A percentile compares a stretch with the other conserved stretches of the same genome.
Evolutionary conservation across 2,329 filamentous ascomycete species (phyloP).

Genomic region (Trichoderma brevicompactum): DNA sequence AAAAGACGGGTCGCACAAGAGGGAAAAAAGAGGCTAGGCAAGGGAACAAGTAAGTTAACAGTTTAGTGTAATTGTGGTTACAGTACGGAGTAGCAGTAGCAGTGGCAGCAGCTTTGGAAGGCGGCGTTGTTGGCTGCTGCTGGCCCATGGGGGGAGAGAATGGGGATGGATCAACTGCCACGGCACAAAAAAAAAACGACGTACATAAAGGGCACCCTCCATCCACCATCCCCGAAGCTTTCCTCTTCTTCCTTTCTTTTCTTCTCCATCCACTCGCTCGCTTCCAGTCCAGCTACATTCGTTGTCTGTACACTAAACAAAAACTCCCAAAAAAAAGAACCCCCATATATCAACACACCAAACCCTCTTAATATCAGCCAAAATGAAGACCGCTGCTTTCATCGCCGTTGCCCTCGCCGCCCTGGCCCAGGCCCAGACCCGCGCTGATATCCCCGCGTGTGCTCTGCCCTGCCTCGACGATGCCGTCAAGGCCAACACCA

Average conservation of each 20-base stretch:
- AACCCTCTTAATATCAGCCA: constrained; percentile 34
- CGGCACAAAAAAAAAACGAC: background rate
- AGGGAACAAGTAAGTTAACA: background rate
- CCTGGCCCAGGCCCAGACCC: constrained; percentile 43
- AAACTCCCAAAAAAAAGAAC: constrained; percentile 24
- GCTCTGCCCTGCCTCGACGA: constrained; percentile 45
- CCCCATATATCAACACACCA: background rate
- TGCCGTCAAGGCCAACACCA: constrained; percentile 39
- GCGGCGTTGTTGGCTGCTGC: too few species aligned
- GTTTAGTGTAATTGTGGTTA: too few species aligned
- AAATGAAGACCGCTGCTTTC: constrained; percentile 46
- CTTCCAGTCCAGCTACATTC: constrained; percentile 37
- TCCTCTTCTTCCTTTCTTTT: constrained; percentile 26
- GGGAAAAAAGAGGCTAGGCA: constrained; percentile 1
- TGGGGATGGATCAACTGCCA: background rate
- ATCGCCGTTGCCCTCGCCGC: constrained; percentile 43
- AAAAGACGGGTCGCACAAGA: background rate
- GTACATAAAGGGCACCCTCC: constrained; percentile 41
- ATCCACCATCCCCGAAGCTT: constrained; percentile 28
- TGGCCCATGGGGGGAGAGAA: too few species aligned
- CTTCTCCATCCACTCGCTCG: constrained; percentile 39
- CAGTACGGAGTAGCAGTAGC: too few species aligned
- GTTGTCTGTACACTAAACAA: constrained; percentile 35
- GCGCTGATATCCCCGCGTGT: constrained; percentile 45
- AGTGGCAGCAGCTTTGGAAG: background rate